Conservation (phyloP, 2,329 filamentous ascomycete genomes). For the Paecilomyces formosus region DNA sequence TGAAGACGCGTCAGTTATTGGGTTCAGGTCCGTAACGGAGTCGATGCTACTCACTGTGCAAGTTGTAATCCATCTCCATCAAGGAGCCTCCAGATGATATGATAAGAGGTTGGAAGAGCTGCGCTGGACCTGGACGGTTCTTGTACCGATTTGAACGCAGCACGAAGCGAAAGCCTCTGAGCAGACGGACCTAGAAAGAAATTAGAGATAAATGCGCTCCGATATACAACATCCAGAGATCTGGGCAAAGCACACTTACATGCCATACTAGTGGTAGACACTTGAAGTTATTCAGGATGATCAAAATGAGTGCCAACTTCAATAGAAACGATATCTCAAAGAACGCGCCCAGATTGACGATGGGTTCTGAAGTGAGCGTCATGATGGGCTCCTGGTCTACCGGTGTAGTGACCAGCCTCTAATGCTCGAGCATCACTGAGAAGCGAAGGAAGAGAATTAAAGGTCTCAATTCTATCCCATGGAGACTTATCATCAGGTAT, state of each 20-base stretch:
- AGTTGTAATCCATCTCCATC: conserved; percentile 10
- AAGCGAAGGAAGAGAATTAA: neutral
- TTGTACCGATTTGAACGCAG: conserved; percentile 7
- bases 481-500: neutral
- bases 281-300: conserved; percentile 8
- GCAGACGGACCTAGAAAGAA: conserved; percentile 8
- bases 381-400: neutral
- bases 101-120: conserved; percentile 9
- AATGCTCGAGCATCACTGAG: neutral
- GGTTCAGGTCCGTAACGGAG: too few relatives aligned
- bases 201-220: neutral
- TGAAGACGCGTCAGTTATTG: neutral
- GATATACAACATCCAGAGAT: neutral
- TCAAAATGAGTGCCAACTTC: conserved; percentile 4
- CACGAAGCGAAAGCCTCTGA: conserved; percentile 8
- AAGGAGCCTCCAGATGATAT: conserved; percentile 7
- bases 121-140: conserved; percentile 3
- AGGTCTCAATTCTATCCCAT: neutral
- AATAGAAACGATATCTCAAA: conserved; percentile 5
- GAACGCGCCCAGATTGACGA: conserved; percentile 4
- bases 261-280: conserved; percentile 9
- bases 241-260: conserved; percentile 3
- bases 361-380: conserved; percentile 2
- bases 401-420: neutral
- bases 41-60: conserved; percentile 6